A percentile compares a stretch with the other conserved stretches of the same genome.
Evolutionary conservation across 169 alveolate species (phyloP).

Genomic region (Toxoplasma gondii): DNA sequence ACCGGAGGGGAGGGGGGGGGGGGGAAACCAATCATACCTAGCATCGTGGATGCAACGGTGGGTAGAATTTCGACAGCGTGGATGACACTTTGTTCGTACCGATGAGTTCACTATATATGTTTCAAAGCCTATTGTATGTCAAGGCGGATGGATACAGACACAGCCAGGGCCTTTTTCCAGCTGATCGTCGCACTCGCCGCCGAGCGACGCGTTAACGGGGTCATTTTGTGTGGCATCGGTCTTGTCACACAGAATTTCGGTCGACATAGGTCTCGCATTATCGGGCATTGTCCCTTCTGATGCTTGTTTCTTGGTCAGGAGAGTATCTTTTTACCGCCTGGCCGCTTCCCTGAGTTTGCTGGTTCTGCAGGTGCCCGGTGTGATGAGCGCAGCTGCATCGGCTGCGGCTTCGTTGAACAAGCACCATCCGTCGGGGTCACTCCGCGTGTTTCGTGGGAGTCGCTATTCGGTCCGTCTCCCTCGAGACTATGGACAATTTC

Average conservation of each 20-base stretch:
- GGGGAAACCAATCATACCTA: too few relatives aligned
- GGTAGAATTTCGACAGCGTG: too few relatives aligned
- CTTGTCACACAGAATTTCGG: neutral
- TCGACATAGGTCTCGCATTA: neutral
- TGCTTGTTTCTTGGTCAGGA: neutral
- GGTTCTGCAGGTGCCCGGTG: neutral
- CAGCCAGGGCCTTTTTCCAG: neutral
- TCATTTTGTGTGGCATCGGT: neutral
- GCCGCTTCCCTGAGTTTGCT: neutral
- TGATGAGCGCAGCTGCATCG: neutral
- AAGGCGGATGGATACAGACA: neutral
- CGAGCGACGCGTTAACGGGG: conserved; percentile 11
- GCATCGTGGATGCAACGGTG: too few relatives aligned
- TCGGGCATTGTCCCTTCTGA: neutral
- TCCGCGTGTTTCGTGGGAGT: neutral
- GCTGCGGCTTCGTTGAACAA: neutral
- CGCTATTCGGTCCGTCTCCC: neutral
- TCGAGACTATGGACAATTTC: neutral
- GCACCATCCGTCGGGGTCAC: neutral
- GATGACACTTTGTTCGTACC: too few relatives aligned
- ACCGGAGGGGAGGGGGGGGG: too few relatives aligned
- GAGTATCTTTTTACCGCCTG: neutral
- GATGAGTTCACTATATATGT: too few relatives aligned
- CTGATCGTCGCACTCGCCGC: neutral
- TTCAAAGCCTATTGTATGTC: too few relatives aligned